Evolutionary conservation across 2,329 filamentous ascomycete genomes (phyloP).

Genomic region (Aschersonia sp.): DNA sequence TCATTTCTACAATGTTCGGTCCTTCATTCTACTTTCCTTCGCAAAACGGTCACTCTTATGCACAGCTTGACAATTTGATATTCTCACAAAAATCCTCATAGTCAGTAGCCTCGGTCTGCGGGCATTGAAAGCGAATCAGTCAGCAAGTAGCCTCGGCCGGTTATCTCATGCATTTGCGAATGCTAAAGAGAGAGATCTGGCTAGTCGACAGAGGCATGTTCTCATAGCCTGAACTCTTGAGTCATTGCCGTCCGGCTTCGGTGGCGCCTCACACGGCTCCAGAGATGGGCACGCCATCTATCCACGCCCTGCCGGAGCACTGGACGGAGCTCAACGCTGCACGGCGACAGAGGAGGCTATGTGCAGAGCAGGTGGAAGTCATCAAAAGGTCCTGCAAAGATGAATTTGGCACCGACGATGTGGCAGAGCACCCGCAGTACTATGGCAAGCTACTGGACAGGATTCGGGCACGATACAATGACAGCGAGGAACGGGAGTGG

Average conservation of each 20-base stretch:
- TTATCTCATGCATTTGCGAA: too few relatives aligned
- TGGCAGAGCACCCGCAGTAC: conserved; percentile 32
- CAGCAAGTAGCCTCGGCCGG: too few relatives aligned
- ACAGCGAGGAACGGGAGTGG: conserved; percentile 30
- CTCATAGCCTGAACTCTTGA: too few relatives aligned
- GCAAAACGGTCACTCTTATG: too few relatives aligned
- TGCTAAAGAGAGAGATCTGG: too few relatives aligned
- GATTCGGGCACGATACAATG: conserved; percentile 22
- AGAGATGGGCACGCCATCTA: conserved; percentile 11
- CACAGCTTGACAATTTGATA: too few relatives aligned
- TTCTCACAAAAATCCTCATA: too few relatives aligned
- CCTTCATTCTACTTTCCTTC: too few relatives aligned
- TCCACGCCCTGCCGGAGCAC: conserved; percentile 19
- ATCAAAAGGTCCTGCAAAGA: conserved; percentile 27
- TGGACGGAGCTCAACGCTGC: conserved; percentile 23
- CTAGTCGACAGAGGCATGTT: too few relatives aligned
- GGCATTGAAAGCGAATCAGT: too few relatives aligned
- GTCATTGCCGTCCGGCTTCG: not conserved
- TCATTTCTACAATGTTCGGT: too few relatives aligned
- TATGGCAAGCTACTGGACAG: conserved; percentile 31
- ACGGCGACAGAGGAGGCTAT: conserved; percentile 16
- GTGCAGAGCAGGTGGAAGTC: conserved; percentile 24
- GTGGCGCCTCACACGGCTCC: not conserved
- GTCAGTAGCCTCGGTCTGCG: too few relatives aligned
- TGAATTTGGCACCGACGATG: conserved; percentile 26